Evolutionary conservation across 2,329 filamentous ascomycete genomes (phyloP).

Genomic region (Microdochium nivale): DNA sequence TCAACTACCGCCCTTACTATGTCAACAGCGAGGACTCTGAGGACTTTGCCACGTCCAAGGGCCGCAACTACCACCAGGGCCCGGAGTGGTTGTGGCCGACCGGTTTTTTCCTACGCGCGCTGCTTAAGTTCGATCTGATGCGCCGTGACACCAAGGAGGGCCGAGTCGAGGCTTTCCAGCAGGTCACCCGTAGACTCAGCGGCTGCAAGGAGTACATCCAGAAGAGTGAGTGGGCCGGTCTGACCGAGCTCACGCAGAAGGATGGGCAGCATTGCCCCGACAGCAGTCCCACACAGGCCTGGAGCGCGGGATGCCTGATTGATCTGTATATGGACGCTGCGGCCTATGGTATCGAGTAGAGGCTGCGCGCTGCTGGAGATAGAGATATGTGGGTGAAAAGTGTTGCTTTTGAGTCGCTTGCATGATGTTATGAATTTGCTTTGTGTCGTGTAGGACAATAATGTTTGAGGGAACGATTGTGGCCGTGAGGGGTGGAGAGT

Average conservation of each 20-base stretch:
- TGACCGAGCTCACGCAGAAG: conserved; percentile 91
- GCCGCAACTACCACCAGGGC: conserved; percentile 95
- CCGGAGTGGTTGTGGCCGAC: conserved; percentile 98
- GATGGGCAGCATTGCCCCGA: conserved; percentile 75
- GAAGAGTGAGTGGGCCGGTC: conserved; percentile 76
- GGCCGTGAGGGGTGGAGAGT: neutral
- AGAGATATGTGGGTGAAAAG: neutral
- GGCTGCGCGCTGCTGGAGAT: neutral
- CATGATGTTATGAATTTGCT: neutral
- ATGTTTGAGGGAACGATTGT: neutral
- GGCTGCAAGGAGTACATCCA: conserved; percentile 81
- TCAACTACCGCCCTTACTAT: conserved; percentile 93
- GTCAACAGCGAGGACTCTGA: conserved; percentile 88
- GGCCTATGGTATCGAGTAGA: conserved; percentile 21
- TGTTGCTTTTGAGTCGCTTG: neutral
- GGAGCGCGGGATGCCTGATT: conserved; percentile 90
- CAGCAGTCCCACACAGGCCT: conserved; percentile 91
- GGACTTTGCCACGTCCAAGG: conserved; percentile 88
- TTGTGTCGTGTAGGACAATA: too few species aligned
- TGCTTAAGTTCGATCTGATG: conserved; percentile 82
- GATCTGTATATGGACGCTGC: conserved; percentile 92
- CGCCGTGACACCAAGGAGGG: conserved; percentile 56
- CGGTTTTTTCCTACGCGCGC: conserved; percentile 85
- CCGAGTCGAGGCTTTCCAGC: conserved; percentile 83
- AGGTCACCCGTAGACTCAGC: conserved; percentile 73